Percentiles rank a stretch among this genome's conserved stretches.
Conservation (phyloP, 2,329 filamentous ascomycete species). For the Akanthomyces lecanii region DNA sequence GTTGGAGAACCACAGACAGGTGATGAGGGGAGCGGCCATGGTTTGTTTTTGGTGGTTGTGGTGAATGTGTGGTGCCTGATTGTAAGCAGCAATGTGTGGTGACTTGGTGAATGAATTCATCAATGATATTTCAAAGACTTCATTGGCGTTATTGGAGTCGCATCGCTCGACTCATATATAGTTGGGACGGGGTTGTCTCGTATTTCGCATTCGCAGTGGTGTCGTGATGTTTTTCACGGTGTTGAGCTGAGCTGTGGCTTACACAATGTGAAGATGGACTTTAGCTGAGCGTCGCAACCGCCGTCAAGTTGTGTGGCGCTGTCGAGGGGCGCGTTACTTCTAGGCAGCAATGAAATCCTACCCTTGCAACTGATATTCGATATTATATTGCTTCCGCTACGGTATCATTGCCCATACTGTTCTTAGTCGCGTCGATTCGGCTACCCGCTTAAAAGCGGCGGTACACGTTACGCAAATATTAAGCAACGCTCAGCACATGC, state of each 20-base stretch:
- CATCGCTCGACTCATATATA: neutral
- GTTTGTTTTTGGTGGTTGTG: neutral
- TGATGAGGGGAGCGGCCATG: slow-evolving; percentile 21
- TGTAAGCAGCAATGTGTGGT: neutral
- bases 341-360: neutral
- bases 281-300: neutral
- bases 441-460: too few relatives aligned
- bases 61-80: neutral
- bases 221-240: slow-evolving; percentile 3
- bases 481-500: too few relatives aligned
- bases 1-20: slow-evolving; percentile 39
- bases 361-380: too few relatives aligned
- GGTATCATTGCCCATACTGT: too few relatives aligned
- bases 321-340: neutral
- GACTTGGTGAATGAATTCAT: neutral
- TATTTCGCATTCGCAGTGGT: neutral
- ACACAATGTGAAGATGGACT: neutral
- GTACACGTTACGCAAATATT: too few relatives aligned
- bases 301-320: neutral
- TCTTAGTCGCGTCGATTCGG: too few relatives aligned
- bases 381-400: too few relatives aligned
- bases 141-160: too few relatives aligned
- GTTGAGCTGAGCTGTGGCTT: neutral
- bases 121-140: too few relatives aligned
- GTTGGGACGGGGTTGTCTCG: neutral